phyloP scores from a whole-genome alignment of 2,329 filamentous ascomycete species.

The Tolypocladium inflatum region DNA sequence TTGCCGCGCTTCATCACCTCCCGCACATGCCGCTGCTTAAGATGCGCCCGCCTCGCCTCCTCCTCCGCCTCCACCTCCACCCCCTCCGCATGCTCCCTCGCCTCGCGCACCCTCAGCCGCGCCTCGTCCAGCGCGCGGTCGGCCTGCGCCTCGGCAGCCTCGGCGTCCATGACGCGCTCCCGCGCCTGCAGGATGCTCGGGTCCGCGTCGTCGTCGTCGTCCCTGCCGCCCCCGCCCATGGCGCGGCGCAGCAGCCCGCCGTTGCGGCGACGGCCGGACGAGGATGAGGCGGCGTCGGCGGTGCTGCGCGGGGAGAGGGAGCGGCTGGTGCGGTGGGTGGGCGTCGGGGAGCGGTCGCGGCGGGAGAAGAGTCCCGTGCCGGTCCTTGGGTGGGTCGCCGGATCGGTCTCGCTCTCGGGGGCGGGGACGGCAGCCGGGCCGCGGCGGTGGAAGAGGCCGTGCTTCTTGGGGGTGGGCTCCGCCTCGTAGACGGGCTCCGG shows the following conservation, averaged over 20 bases:
- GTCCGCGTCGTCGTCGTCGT: slow-evolving; percentile 46
- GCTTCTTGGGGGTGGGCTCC: slow-evolving; percentile 20
- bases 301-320: slow-evolving; percentile 7
- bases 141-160: slow-evolving; percentile 54
- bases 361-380: slow-evolving; percentile 7
- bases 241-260: slow-evolving; percentile 27
- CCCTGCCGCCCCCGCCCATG: slow-evolving; percentile 32
- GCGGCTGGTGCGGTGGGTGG: slow-evolving; percentile 7
- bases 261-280: slow-evolving; percentile 1
- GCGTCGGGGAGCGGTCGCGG: neutral
- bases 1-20: slow-evolving; percentile 60
- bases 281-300: slow-evolving; percentile 1
- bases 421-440: too few species aligned
- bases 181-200: slow-evolving; percentile 51
- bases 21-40: slow-evolving; percentile 57
- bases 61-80: slow-evolving; percentile 58
- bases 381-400: slow-evolving; percentile 2
- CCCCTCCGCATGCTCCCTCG: slow-evolving; percentile 51
- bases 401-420: too few species aligned
- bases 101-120: slow-evolving; percentile 48
- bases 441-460: slow-evolving; percentile 27
- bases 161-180: slow-evolving; percentile 52
- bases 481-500: slow-evolving; percentile 13
- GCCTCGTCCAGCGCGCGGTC: slow-evolving; percentile 53
- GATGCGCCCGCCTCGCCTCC: slow-evolving; percentile 54